These are phyloP conservation scores for Trichothecium sympodiale DNA, from an alignment of 2,329 filamentous ascomycete genomes.

Conservation along the genomic window DNA sequence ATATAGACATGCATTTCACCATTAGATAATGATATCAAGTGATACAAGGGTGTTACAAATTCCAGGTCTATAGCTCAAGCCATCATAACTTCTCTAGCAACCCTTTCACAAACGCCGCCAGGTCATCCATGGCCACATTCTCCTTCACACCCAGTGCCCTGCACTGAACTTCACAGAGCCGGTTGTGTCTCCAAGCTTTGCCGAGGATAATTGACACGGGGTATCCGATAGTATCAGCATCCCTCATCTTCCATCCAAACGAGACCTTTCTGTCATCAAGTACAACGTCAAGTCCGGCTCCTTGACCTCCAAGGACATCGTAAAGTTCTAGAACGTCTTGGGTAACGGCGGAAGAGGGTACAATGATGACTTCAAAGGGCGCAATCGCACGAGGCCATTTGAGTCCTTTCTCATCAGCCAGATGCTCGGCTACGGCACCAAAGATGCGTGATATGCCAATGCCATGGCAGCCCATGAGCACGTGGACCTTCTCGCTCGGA, in stretches of 20 bases:
- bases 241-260: constrained; percentile 76
- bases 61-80: too few species aligned
- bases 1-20: too few species aligned
- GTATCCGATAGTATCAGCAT: constrained; percentile 84
- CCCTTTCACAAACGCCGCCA: constrained; percentile 26
- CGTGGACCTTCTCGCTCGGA: constrained; percentile 29
- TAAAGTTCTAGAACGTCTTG: constrained; percentile 48
- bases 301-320: constrained; percentile 36
- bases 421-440: constrained; percentile 68
- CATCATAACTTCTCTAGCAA: constrained; percentile 38
- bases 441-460: constrained; percentile 89
- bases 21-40: too few species aligned
- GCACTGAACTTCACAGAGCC: constrained; percentile 69
- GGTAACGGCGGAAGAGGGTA: constrained; percentile 38
- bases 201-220: constrained; percentile 75
- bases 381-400: constrained; percentile 84
- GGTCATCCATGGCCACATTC: constrained; percentile 38
- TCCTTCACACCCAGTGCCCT: constrained; percentile 53
- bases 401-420: constrained; percentile 61
- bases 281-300: constrained; percentile 45
- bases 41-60: not conserved
- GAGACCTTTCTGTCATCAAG: constrained; percentile 62
- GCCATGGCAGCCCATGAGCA: constrained; percentile 95
- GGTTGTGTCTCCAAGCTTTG: constrained; percentile 48
- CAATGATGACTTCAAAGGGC: constrained; percentile 66